These are phyloP conservation scores for Aspergillus arachidicola DNA, from an alignment of 2,329 filamentous ascomycete genomes.

Conservation along the genomic window DNA sequence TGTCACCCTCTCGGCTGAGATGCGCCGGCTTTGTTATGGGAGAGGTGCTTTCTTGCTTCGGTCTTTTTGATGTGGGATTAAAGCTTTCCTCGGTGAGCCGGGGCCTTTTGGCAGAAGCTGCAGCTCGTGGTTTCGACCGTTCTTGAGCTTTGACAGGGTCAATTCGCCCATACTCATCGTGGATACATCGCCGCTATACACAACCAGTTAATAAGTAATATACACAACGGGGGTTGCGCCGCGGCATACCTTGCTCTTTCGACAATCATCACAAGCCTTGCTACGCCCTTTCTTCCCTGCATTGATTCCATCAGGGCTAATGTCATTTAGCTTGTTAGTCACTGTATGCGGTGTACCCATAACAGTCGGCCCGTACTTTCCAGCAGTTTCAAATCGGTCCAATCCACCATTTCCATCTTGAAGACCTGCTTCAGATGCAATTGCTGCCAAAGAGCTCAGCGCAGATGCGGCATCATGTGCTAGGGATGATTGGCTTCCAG, in stretches of 20 bases:
- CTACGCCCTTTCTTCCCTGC: conserved; percentile 60
- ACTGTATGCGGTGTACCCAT: conserved; percentile 30
- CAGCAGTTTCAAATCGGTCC: conserved; percentile 33
- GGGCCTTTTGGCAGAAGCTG: conserved; percentile 58
- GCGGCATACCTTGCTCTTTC: conserved; percentile 65
- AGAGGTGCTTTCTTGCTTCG: conserved; percentile 38
- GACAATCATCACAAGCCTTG: conserved; percentile 67
- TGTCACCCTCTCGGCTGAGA: conserved; percentile 24
- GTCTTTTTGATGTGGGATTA: conserved; percentile 32
- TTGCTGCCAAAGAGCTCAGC: conserved; percentile 41
- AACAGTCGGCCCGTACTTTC: conserved; percentile 28
- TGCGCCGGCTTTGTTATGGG: conserved; percentile 27
- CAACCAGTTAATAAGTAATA: conserved; percentile 23
- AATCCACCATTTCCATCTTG: conserved; percentile 30
- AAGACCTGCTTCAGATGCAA: conserved; percentile 39
- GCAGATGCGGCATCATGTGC: conserved; percentile 43
- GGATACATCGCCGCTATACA: conserved; percentile 64
- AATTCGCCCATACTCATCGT: conserved; percentile 65
- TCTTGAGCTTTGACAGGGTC: conserved; percentile 67
- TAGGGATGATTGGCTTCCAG: conserved; percentile 34
- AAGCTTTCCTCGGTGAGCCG: conserved; percentile 45
- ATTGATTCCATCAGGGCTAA: conserved; percentile 35
- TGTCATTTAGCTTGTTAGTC: conserved; percentile 31
- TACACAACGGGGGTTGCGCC: conserved; percentile 26
- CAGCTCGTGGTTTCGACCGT: conserved; percentile 61